phyloP scores from a whole-genome alignment of 2,329 filamentous ascomycete species.

The Gremmenia infestans region DNA sequence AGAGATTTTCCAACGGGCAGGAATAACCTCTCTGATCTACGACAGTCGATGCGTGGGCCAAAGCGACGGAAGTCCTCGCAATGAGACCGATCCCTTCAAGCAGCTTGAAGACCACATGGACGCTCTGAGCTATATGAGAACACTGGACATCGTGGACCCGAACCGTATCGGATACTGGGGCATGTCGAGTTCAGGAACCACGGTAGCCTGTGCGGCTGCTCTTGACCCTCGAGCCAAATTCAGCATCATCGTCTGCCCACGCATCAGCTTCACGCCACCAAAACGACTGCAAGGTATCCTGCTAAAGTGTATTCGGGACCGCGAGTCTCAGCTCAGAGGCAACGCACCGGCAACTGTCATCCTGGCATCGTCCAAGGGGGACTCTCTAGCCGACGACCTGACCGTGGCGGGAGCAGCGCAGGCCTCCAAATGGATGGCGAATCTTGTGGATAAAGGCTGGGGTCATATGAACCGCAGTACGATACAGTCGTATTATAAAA shows the following conservation, averaged over 20 bases:
- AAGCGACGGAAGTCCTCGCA: slow-evolving; percentile 30
- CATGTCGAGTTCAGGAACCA: slow-evolving; percentile 32
- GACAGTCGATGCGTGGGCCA: slow-evolving; percentile 32
- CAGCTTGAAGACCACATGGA: slow-evolving; percentile 34
- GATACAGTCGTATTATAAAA: slow-evolving; percentile 5
- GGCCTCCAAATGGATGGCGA: too few relatives aligned
- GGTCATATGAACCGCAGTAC: not conserved
- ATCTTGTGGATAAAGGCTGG: too few relatives aligned
- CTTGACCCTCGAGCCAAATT: slow-evolving; percentile 35
- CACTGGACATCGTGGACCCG: slow-evolving; percentile 28
- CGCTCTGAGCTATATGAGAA: slow-evolving; percentile 34
- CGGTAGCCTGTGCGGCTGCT: slow-evolving; percentile 35
- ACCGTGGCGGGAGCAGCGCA: too few relatives aligned
- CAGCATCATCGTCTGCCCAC: slow-evolving; percentile 28
- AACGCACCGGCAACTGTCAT: slow-evolving; percentile 29
- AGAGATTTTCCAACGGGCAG: slow-evolving; percentile 18
- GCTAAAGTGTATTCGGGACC: slow-evolving; percentile 32
- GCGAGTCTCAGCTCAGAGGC: slow-evolving; percentile 35
- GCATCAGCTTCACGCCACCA: slow-evolving; percentile 1
- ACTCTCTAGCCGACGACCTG: too few relatives aligned
- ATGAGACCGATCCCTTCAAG: slow-evolving; percentile 29
- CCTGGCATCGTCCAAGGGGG: too few relatives aligned
- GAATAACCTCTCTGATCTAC: slow-evolving; percentile 34
- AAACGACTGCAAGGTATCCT: slow-evolving; percentile 21
- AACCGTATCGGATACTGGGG: slow-evolving; percentile 35